Base-by-base conservation (phyloP, 257 asterid genomes). In the Cynanchum wilfordii region DNA sequence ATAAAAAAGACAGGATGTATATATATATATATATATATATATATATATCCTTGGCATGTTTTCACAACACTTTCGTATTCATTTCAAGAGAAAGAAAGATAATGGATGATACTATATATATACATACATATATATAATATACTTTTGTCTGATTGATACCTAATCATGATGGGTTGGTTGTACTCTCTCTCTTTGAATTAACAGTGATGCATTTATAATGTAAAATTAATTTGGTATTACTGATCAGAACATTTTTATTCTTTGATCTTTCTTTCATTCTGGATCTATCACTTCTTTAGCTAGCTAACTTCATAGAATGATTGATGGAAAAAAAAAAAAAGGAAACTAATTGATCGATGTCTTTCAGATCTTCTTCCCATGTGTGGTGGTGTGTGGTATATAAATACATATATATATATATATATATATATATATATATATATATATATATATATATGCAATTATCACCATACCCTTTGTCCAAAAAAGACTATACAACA, bases 261-360 rank as follows among this genome's bases (percentile, higher is more conserved):
- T 75, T 51, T 57, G 55, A 56, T 71, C 71, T 71, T 52, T 76
- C 73, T 74, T 70, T 74, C 76, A 73, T 78, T 80, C 76, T 86
- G 88, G 83, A 84, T 84, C 87, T 74, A 81, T 86, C 87, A 75
- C 84, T 76, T 84, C 84, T 36, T 33, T 33, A 33, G 38, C 4
- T 29, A 58, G 40, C 69, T 42, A 63, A 49, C 71, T 80, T 75
- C 76, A 47, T 79, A 76, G 83, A 81, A 79, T 81, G 89, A 87
- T 83, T 85, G 88, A 87, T 87, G 54, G 44, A n/a, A 12, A 44
- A 51, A 57, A 33, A 33, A 33, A 4, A 1, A 30, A 30, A 30
- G 4, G 4, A 33, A 33, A 33, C 3, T 5, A 33, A 5, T 33
- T 56, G n/a, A 56, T 82, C 77, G 77, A 78, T 78, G 78, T 80